These are phyloP conservation scores for Lepidium aucheri DNA, from an alignment of 345 rosid species.

Conservation along the genomic window DNA sequence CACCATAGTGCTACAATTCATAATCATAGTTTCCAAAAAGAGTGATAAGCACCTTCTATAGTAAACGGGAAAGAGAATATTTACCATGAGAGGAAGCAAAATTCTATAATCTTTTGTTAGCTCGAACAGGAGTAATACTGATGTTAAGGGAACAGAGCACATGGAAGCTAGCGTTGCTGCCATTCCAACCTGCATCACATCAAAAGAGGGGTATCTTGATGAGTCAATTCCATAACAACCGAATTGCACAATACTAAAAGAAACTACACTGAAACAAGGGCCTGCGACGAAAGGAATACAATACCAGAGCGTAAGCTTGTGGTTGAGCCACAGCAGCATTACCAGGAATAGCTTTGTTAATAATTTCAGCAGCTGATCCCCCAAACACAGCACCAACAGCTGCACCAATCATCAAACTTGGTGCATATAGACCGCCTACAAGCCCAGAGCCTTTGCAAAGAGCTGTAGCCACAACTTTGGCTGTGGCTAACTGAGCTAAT, in stretches of 20 bases:
- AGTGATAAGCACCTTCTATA: neutral
- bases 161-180: slow-evolving; percentile 97
- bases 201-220: neutral
- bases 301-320: slow-evolving; percentile 98
- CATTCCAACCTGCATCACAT: slow-evolving; percentile 82
- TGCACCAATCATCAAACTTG: slow-evolving; percentile 99
- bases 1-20: too few relatives aligned
- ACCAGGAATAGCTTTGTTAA: slow-evolving; percentile 92
- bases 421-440: slow-evolving; percentile 96
- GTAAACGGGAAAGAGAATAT: slow-evolving; percentile 1
- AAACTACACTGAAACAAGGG: slow-evolving; percentile 2
- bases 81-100: slow-evolving; percentile 96
- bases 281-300: slow-evolving; percentile 12
- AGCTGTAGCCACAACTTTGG: slow-evolving; percentile 95
- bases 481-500: slow-evolving; percentile 81
- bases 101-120: slow-evolving; percentile 95
- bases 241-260: neutral
- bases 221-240: slow-evolving; percentile 3
- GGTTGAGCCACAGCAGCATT: slow-evolving; percentile 98
- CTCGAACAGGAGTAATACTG: slow-evolving; percentile 85
- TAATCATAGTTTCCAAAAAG: too few relatives aligned
- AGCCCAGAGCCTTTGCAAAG: slow-evolving; percentile 96
- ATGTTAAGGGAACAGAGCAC: slow-evolving; percentile 97
- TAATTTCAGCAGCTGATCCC: slow-evolving; percentile 83
- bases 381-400: slow-evolving; percentile 99